Base-by-base conservation (phyloP, 1,284 basidiomycete genomes). In the Rhodotorula sp. region DNA sequence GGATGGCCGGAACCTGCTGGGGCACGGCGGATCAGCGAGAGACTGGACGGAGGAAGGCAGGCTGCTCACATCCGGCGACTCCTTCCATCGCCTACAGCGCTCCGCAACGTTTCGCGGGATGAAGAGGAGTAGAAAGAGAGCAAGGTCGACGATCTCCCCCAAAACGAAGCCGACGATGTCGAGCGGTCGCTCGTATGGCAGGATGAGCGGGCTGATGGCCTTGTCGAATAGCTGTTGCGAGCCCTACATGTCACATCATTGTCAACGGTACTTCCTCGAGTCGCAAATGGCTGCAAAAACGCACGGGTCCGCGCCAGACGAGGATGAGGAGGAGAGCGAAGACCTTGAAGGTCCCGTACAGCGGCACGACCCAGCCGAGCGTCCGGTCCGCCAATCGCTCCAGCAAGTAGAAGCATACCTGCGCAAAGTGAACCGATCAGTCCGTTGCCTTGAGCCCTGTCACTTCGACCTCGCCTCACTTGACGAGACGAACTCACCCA, bases 171-270 rank as follows among this genome's bases (percentile, higher is more conserved):
- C 66, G 26, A 66, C 18, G 10, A 61, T 46, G 62, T 74, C 73
- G 31, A 74, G 64, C 3, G 73, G 66, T 0, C 65, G 62, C 30
- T 74, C 73, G 64, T 70, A 72, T 1, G 66, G 70, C 44, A 53
- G 60, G 20, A 74, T 53, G 4, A 55, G 13, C 2, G 70, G 73
- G 37, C 44, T 62, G 59, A 74, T 56, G 16, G 64, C 13, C 40
- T 72, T 70, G 54, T 67, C 62, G n/a, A 66, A 74, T 15, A 72
- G 22, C 26, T 67, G 46, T 24, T 61, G 60, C 2, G 73, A 63
- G 24, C 73, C 73, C 70, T 72, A 51, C 20, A 3, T 2, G 22
- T 11, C 15, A 1, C 13, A 8, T 22, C 18, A 7, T 5, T 10
- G 44, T 34, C 8, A 34, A 26, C 16, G 2, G 26, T 9, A 7